Percentiles rank a stretch among this genome's conserved stretches.
These are phyloP conservation scores for Aspergillus sp. DNA, from an alignment of 2,329 filamentous ascomycete species.

Conservation along the genomic window DNA sequence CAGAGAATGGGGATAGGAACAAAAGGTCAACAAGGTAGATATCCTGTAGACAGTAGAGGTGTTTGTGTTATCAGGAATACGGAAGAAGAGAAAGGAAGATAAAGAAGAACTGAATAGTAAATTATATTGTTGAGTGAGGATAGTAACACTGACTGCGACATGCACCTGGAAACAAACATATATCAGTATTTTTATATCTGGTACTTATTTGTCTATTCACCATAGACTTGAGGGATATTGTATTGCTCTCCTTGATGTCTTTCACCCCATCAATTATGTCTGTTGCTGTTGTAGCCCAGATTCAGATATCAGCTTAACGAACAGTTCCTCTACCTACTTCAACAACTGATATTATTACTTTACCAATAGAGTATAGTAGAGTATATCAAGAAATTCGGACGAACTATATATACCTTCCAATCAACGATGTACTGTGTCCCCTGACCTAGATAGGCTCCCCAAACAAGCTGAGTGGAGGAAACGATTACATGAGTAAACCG, in stretches of 20 bases:
- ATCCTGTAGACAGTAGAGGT: neutral
- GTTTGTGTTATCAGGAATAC: neutral
- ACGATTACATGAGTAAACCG: too few relatives aligned
- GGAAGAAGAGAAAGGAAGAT: neutral
- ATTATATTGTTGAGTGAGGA: neutral
- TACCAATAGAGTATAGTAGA: too few relatives aligned
- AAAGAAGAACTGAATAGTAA: neutral
- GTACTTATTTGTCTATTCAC: too few relatives aligned
- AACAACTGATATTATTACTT: neutral
- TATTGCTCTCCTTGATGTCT: neutral
- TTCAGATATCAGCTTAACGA: neutral
- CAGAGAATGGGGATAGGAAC: neutral
- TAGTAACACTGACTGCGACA: neutral
- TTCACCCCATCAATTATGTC: neutral
- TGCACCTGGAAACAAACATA: neutral
- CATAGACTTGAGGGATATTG: neutral
- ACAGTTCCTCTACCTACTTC: neutral
- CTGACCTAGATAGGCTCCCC: too few relatives aligned
- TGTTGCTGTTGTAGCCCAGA: neutral
- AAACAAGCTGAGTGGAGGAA: too few relatives aligned
- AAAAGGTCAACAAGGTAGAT: too few relatives aligned
- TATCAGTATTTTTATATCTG: neutral
- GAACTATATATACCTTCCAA: too few relatives aligned
- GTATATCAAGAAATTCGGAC: too few relatives aligned
- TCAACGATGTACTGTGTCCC: too few relatives aligned